phyloP scores from a whole-genome alignment of 2,329 filamentous ascomycete genomes.

The Colletotrichum neosansevieriae region DNA sequence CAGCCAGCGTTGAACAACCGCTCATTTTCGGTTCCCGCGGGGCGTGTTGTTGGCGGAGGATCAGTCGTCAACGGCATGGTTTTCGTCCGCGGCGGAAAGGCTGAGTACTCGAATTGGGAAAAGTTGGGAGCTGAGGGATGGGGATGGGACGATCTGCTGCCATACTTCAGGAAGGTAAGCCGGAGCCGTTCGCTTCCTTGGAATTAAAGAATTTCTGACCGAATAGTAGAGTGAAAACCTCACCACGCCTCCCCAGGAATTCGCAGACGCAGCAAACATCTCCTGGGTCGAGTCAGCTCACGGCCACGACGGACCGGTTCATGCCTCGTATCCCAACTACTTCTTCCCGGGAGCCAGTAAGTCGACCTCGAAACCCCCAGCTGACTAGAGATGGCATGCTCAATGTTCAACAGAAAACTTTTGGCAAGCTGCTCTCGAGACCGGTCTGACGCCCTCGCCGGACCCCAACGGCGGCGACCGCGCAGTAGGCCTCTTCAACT shows the following conservation, averaged over 20 bases:
- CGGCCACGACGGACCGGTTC: slow-evolving; percentile 47
- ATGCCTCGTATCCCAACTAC: slow-evolving; percentile 48
- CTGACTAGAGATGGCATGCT: fast-evolving
- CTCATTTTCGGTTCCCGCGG: slow-evolving; percentile 45
- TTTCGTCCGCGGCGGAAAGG: slow-evolving; percentile 49
- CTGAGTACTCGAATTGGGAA: slow-evolving; percentile 58
- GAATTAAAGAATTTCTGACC: not conserved
- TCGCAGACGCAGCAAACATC: slow-evolving; percentile 37
- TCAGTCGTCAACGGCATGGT: slow-evolving; percentile 55
- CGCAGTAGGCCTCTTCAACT: slow-evolving; percentile 44
- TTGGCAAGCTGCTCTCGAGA: slow-evolving; percentile 45
- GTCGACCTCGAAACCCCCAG: not conserved
- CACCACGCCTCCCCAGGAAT: slow-evolving; percentile 31
- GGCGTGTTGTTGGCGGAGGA: slow-evolving; percentile 53
- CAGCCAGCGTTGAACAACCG: slow-evolving; percentile 45
- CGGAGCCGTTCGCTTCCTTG: not conserved
- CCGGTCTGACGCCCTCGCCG: slow-evolving; percentile 42
- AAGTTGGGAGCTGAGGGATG: slow-evolving; percentile 58
- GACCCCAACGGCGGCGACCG: slow-evolving; percentile 44
- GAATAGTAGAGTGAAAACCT: slow-evolving; percentile 39
- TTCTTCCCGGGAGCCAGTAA: slow-evolving; percentile 46
- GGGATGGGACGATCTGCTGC: slow-evolving; percentile 52
- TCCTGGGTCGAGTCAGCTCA: slow-evolving; percentile 41
- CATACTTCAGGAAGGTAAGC: slow-evolving; percentile 57
- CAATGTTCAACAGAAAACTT: slow-evolving; percentile 37